Percentiles rank a stretch among this genome's conserved stretches.
phyloP scores from a whole-genome alignment of 208 protist species.

The Wallacemonas sp. region DNA sequence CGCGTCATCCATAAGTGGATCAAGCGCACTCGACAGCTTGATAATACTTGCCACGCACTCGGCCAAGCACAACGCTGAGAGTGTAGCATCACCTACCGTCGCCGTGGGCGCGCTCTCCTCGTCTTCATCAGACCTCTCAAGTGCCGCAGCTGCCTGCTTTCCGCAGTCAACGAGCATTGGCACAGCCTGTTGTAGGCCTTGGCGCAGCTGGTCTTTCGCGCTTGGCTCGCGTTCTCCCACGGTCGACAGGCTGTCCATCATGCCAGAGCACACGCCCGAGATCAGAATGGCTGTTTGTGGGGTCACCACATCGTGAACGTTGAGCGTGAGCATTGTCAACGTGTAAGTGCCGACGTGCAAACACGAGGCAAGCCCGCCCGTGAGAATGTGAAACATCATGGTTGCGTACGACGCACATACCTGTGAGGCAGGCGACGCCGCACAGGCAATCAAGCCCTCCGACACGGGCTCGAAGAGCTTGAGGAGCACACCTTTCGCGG shows the following conservation, averaged over 20 bases:
- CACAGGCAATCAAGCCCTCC: constrained; percentile 33
- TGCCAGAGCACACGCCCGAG: constrained; percentile 31
- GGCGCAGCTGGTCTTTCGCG: constrained; percentile 6
- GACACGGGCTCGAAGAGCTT: constrained; percentile 37
- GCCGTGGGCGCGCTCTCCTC: not conserved
- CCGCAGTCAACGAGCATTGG: constrained; percentile 18
- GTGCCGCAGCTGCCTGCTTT: constrained; percentile 18
- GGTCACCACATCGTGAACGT: constrained; percentile 6
- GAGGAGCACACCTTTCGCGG: constrained; percentile 18
- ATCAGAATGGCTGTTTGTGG: constrained; percentile 31
- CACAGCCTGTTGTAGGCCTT: not conserved
- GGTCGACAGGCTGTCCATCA: constrained; percentile 29
- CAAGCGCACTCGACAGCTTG: constrained; percentile 33
- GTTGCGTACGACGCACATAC: constrained; percentile 66
- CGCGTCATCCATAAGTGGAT: constrained; percentile 34
- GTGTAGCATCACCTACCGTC: not conserved
- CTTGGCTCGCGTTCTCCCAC: constrained; percentile 14
- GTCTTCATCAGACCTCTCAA: constrained; percentile 16
- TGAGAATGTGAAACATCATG: constrained; percentile 67
- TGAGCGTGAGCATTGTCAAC: constrained; percentile 40
- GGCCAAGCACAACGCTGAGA: constrained; percentile 35
- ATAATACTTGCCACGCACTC: constrained; percentile 57
- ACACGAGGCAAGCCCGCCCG: constrained; percentile 33
- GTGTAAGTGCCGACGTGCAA: constrained; percentile 28
- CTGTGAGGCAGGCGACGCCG: constrained; percentile 6